A percentile compares a stretch with the other conserved stretches of the same genome.
phyloP scores from a whole-genome alignment of 2,329 filamentous ascomycete species.

The Xylariaceae sp. region DNA sequence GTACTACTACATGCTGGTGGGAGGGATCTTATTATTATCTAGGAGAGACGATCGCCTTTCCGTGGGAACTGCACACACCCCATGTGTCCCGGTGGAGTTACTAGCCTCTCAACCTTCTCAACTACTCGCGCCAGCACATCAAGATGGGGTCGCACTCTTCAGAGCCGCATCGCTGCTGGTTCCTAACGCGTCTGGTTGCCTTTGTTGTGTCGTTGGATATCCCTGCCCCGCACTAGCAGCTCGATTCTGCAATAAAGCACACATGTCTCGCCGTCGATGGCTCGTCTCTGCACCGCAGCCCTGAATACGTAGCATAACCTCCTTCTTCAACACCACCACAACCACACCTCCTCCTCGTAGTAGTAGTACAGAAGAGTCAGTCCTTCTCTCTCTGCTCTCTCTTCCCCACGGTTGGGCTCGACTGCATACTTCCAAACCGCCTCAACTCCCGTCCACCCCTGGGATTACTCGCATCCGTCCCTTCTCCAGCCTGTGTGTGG shows the following conservation, averaged over 20 bases:
- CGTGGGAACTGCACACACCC: slow-evolving; percentile 47
- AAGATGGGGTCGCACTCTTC: slow-evolving; percentile 64
- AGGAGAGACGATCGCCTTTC: slow-evolving; percentile 44
- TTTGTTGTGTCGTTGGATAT: slow-evolving; percentile 41
- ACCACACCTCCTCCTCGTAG: slow-evolving; percentile 34
- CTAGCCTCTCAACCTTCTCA: slow-evolving; percentile 62
- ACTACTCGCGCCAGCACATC: slow-evolving; percentile 93
- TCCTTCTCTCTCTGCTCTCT: slow-evolving; percentile 32
- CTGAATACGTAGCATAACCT: slow-evolving; percentile 47
- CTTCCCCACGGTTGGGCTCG: slow-evolving; percentile 48
- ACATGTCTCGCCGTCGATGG: slow-evolving; percentile 57
- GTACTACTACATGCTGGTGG: slow-evolving; percentile 30
- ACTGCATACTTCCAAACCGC: slow-evolving; percentile 43
- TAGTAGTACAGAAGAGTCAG: slow-evolving; percentile 36
- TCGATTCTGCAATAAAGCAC: slow-evolving; percentile 61
- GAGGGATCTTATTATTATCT: slow-evolving; percentile 34
- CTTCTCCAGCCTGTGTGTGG: slow-evolving; percentile 24
- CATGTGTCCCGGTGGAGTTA: slow-evolving; percentile 58
- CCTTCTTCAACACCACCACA: slow-evolving; percentile 39
- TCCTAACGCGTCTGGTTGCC: slow-evolving; percentile 33
- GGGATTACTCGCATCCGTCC: slow-evolving; percentile 26
- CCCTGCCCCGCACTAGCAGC: slow-evolving; percentile 48
- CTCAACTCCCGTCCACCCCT: slow-evolving; percentile 30
- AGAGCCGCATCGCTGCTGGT: slow-evolving; percentile 63
- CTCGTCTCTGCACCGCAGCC: slow-evolving; percentile 46